A percentile compares a stretch with the other conserved stretches of the same genome.
Conservation (phyloP, 164 flowering plant species). For the Magnolia sinica region DNA sequence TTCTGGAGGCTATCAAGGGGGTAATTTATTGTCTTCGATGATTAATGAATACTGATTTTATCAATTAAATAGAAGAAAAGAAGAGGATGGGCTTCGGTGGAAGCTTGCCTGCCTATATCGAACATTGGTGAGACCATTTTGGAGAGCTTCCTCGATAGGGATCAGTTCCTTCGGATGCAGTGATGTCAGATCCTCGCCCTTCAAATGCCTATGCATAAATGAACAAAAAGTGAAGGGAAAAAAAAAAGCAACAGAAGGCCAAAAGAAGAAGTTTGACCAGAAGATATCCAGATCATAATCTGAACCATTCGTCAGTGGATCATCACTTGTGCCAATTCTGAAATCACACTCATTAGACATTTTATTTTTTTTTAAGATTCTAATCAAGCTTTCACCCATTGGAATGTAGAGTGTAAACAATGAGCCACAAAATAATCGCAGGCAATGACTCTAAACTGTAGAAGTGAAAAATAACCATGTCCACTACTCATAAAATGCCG, state of each 20-base stretch:
- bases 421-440: too few species aligned
- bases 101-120: constrained; percentile 33
- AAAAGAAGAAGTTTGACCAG: not conserved
- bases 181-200: constrained; percentile 59
- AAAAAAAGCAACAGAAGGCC: not conserved
- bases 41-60: not conserved
- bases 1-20: not conserved
- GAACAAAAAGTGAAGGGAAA: not conserved
- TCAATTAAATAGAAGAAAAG: not conserved
- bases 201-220: constrained; percentile 57
- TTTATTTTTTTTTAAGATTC: too few species aligned
- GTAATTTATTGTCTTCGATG: not conserved
- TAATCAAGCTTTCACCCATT: too few species aligned
- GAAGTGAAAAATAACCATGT: too few species aligned
- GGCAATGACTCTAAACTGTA: too few species aligned
- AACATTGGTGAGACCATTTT: constrained; percentile 49
- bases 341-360: too few species aligned
- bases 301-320: too few species aligned
- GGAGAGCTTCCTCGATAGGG: constrained; percentile 55
- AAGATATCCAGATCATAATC: not conserved
- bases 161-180: constrained; percentile 51
- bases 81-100: not conserved
- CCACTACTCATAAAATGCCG: too few species aligned
- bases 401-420: too few species aligned
- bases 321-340: too few species aligned